phyloP scores from a whole-genome alignment of 495 filamentous ascomycete species.

The Penicillium alfredii region DNA sequence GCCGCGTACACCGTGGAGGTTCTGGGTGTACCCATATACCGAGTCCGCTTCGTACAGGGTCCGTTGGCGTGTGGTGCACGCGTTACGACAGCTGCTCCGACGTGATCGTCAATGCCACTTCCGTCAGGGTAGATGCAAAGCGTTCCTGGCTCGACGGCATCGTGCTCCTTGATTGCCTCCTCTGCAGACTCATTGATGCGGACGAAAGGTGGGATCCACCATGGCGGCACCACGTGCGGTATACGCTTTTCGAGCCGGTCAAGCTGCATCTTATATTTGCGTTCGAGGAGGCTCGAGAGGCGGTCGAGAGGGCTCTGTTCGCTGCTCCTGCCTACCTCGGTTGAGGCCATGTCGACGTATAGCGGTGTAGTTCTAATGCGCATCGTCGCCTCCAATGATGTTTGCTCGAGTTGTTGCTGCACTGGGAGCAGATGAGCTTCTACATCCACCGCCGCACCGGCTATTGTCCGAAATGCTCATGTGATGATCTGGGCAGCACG shows the following conservation, averaged over 20 bases:
- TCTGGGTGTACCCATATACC: constrained; percentile 1
- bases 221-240: constrained; percentile 1
- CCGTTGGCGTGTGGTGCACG: too few relatives aligned
- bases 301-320: too few relatives aligned
- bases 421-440: constrained; percentile 13
- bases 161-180: constrained; percentile 7
- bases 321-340: too few relatives aligned
- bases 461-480: constrained; percentile 4
- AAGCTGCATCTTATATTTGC: too few relatives aligned
- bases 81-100: constrained; percentile 5
- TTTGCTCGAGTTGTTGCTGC: constrained; percentile 7
- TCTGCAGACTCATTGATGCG: constrained; percentile 4
- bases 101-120: constrained; percentile 3
- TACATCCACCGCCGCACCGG: constrained; percentile 4
- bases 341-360: too few relatives aligned
- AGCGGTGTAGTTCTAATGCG: too few relatives aligned
- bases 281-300: too few relatives aligned
- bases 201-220: constrained; percentile 4
- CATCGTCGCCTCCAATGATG: constrained; percentile 11
- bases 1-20: constrained; percentile 4
- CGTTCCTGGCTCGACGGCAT: constrained; percentile 1
- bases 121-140: constrained; percentile 1
- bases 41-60: neutral
- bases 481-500: constrained; percentile 9
- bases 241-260: too few relatives aligned